phyloP scores from a whole-genome alignment of 176 grass and related monocot genomes.

The Dendrocalamus sinicus region DNA sequence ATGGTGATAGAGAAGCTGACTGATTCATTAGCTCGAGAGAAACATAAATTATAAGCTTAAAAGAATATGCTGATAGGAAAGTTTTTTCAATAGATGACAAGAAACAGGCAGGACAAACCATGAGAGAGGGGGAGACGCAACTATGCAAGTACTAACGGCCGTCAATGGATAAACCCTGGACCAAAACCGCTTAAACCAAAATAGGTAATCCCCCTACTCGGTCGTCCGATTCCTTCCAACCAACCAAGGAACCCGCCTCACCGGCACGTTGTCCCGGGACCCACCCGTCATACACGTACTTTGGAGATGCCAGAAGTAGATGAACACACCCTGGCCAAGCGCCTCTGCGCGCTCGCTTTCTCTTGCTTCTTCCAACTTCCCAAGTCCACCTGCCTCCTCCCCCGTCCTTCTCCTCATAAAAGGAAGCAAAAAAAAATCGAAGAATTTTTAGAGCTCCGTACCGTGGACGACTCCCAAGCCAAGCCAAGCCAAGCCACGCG shows the following conservation, averaged over 20 bases:
- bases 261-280: neutral
- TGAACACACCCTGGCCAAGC: neutral
- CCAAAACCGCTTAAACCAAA: constrained; percentile 51
- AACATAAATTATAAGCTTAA: no score
- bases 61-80: no score
- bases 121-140: neutral
- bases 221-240: neutral
- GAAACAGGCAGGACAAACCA: constrained; percentile 1
- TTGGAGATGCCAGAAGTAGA: neutral
- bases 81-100: neutral
- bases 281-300: neutral
- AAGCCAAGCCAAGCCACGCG: neutral
- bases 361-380: neutral
- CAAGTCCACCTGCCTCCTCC: constrained; percentile 17
- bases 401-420: constrained; percentile 17
- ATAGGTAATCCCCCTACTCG: neutral
- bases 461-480: constrained; percentile 39
- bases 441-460: constrained; percentile 49
- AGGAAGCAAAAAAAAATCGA: constrained; percentile 12
- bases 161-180: constrained; percentile 45
- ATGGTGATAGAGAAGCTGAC: no score
- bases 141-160: constrained; percentile 38
- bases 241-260: neutral
- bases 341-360: neutral
- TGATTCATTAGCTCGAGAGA: no score